Evolutionary conservation across 2,329 filamentous ascomycete species (phyloP), one percentile per base, ranked within the genome.

Genomic region (Fonsecaea erecta): DNA sequence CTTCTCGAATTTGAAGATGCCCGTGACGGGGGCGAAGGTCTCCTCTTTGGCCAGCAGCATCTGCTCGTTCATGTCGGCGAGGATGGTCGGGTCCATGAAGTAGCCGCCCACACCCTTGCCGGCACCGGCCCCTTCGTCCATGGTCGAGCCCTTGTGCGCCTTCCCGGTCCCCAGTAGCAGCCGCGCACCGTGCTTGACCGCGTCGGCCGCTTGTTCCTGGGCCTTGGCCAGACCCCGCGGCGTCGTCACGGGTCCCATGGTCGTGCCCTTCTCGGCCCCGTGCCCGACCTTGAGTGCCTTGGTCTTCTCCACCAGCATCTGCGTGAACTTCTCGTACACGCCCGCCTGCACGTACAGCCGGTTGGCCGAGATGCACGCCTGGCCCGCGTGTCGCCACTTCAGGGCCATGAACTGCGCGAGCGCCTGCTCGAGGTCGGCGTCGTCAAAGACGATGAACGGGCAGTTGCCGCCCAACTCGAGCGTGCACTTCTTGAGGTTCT

Each of bases 11-110:
- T 82, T 81, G 71, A 88, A 88, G 57, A 91, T 75, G 0, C 87
- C 87, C 26, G 84, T 80, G 35, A 90, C 82, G 0, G 88, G 88
- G 0, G 86, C 87, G 71, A 91, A 90, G 0, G 84, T 86, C 76
- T 90, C 88, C 70, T 90, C 88, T 0, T 79, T 77, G 1, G 79
- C 81, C 40, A 85, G 80, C 32, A 80, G 70, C 86, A 90, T 89
- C 1, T 86, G 81, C 9, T 80, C 76, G 6, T 81, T 86, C 67
- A 87, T 85, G 3, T 84, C 83, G 0, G 82, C 82, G 46, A 91
- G 82, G 62, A 90, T 84, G 0, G 88, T 90, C 1, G 87, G 88
- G 73, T 89, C 83, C 75, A 90, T 90, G 80, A 90, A 92, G 76
- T 88, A 91, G 2, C 87, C 87, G 0, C 79, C 78, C 12, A 80